Evolutionary conservation across 2,329 filamentous ascomycete species (phyloP).

Genomic region (Emydomyces testavorans): DNA sequence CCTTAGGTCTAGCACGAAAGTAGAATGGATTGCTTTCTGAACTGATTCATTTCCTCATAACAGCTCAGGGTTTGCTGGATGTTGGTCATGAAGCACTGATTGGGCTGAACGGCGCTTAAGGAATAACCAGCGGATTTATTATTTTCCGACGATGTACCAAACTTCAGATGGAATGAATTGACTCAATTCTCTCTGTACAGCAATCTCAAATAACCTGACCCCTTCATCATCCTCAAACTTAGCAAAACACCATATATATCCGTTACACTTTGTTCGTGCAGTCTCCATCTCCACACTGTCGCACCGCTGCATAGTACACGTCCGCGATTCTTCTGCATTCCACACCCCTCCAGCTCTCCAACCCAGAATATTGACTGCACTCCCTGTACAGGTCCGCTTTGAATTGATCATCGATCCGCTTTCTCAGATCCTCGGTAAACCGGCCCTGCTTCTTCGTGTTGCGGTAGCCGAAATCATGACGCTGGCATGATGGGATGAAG

Average conservation of each 20-base stretch:
- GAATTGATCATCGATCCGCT: conserved; percentile 43
- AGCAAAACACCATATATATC: not conserved
- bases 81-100: not conserved
- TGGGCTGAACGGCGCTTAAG: not conserved
- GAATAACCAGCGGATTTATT: not conserved
- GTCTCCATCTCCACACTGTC: conserved; percentile 12
- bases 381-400: conserved; percentile 10
- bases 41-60: not conserved
- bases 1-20: not conserved
- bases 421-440: conserved; percentile 35
- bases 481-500: conserved; percentile 36
- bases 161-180: too few species aligned
- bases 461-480: conserved; percentile 48
- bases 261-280: conserved; percentile 4
- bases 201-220: too few species aligned
- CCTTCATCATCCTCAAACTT: too few species aligned
- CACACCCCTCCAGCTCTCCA: conserved; percentile 6
- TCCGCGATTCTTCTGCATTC: conserved; percentile 12
- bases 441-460: conserved; percentile 43
- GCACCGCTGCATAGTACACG: conserved; percentile 13
- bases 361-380: conserved; percentile 9
- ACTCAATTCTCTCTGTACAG: too few species aligned
- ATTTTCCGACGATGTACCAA: too few species aligned
- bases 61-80: conserved; percentile 2
- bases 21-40: not conserved